Conservation (phyloP, 306 rosid genomes). For the Quillaja saponaria region DNA sequence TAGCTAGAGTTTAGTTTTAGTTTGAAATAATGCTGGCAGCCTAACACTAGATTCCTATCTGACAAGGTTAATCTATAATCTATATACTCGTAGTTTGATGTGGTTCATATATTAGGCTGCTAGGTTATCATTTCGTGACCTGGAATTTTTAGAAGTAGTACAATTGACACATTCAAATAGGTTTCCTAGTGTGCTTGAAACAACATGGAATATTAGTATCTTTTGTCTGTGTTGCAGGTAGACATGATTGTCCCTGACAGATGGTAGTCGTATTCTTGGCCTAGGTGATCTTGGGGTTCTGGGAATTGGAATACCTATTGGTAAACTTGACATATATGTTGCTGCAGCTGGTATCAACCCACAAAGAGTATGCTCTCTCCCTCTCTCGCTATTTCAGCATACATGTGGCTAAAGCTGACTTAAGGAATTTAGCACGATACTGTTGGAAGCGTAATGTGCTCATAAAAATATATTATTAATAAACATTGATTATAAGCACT, state of each 20-base stretch:
- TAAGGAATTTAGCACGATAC: too few species aligned
- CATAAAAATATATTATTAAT: too few species aligned
- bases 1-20: not conserved
- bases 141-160: conserved; percentile 8
- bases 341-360: conserved; percentile 99
- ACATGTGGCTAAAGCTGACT: too few species aligned
- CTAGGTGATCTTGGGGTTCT: conserved; percentile 99
- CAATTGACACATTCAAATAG: not conserved
- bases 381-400: too few species aligned
- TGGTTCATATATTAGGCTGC: conserved; percentile 1
- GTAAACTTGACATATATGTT: conserved; percentile 96
- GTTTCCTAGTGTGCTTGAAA: not conserved
- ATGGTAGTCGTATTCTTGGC: conserved; percentile 99
- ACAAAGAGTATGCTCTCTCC: conserved; percentile 80
- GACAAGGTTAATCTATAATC: conserved; percentile 5
- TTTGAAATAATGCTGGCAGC: not conserved
- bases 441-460: too few species aligned
- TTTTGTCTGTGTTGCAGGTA: conserved; percentile 62
- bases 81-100: conserved; percentile 9
- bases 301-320: conserved; percentile 97
- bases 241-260: conserved; percentile 99
- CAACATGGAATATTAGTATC: conserved; percentile 18
- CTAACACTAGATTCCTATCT: not conserved
- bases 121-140: not conserved
- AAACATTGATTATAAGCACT: too few species aligned